Evolutionary conservation across 2,329 filamentous ascomycete species (phyloP), one percentile per base, ranked within the genome.

Genomic region (Dactylellina leptospora): DNA sequence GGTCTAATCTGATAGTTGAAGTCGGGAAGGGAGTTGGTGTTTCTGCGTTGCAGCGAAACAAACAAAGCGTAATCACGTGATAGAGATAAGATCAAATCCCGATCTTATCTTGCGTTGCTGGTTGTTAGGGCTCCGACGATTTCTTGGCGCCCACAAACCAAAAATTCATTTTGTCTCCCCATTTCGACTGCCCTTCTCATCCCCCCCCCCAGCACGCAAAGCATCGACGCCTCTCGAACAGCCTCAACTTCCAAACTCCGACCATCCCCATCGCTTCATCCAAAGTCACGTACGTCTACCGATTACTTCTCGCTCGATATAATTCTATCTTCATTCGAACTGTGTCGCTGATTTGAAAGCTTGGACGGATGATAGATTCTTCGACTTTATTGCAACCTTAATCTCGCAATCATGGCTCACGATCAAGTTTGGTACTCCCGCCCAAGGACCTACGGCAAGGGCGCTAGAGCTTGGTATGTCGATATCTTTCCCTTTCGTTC

Each of bases 401-500:
- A 36, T 66, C 69, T 77, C 78, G 82, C 83, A 83, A 89, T 81
- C 81, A 91, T 91, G 88, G 88, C 88, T 84, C 89, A 91, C 92
- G 93, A 97, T 87, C 92, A 90, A 82, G 92, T 97, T 85, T 99
- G 93, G 93, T 96, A 96, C 89, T 96, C 92, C 81, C 93, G 95
- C 83, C 95, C 95, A 81, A 90, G 93, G 84, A 92, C 84, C 83
- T 96, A 96, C 88, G 93, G 93, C 87, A 97, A 97, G 89, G 93
- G 93, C 85, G 86, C 91, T 83, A 90, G 93, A 84, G 83, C 85
- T 82, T 97, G 93, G 93, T 97, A 92, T 82, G 90, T 85, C 75
- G 70, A 60, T 73, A 54, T 74, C 63, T 56, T 51, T 20, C 16
- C 50, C 36, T 64, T 27, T 27, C 8, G 16, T 48, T 11, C 16